Conservation (phyloP, 225 moss, liverwort and hornwort species). For the Pseudisothecium myosuroides region DNA sequence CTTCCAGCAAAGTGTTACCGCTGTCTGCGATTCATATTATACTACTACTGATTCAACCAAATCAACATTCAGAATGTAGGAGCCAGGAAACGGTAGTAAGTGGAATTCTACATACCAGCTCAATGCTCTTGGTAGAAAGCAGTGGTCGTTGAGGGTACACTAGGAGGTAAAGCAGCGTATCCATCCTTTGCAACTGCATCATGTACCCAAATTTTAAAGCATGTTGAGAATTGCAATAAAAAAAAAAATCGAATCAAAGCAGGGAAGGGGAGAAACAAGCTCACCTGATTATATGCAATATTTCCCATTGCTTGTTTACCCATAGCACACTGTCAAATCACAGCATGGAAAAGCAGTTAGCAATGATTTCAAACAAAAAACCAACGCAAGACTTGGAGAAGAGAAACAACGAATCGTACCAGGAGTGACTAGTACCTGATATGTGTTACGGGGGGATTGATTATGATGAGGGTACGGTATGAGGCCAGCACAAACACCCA, state of each 20-base stretch:
- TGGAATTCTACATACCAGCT: slow-evolving; percentile 46
- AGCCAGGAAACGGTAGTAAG: not conserved
- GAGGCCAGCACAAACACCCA: slow-evolving; percentile 98
- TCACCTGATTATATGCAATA: slow-evolving; percentile 96
- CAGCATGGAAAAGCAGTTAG: not conserved
- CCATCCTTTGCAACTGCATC: slow-evolving; percentile 84
- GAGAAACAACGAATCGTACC: not conserved
- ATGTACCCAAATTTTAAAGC: not conserved
- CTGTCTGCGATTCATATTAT: not conserved
- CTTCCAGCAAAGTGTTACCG: not conserved
- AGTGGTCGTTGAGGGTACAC: slow-evolving; percentile 98
- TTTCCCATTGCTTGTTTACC: slow-evolving; percentile 99
- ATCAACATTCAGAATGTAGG: not conserved
- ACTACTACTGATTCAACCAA: not conserved
- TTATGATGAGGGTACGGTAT: slow-evolving; percentile 99
- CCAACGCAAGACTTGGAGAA: not conserved
- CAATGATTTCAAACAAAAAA: not conserved
- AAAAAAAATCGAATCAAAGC: not conserved
- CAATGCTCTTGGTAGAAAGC: slow-evolving; percentile 90
- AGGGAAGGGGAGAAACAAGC: not conserved
- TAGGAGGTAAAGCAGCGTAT: slow-evolving; percentile 91
- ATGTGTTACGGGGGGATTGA: slow-evolving; percentile 95
- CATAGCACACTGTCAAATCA: slow-evolving; percentile 88
- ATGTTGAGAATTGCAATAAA: not conserved
- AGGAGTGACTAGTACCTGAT: slow-evolving; percentile 49